Evolutionary conservation across 768 basidiomycete species (phyloP), one percentile per base, ranked within the genome.

Genomic region (Dendrothele bispora): DNA sequence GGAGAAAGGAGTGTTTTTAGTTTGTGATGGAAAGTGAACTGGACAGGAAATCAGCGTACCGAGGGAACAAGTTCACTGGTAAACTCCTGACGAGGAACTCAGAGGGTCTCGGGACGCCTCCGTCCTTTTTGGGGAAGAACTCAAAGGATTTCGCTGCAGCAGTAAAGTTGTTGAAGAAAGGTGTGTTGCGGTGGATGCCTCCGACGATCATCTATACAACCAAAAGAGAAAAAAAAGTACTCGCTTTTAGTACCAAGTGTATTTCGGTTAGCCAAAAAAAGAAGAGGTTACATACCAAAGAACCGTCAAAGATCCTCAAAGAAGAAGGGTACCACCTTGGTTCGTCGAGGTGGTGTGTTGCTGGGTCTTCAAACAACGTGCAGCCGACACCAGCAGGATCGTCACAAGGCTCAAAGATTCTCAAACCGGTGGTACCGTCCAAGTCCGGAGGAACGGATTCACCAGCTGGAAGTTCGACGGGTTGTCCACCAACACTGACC

Each of bases 291-390:
- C 63, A 25, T 45, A 70, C 68, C 50, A 75, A 40, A 17, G 56
- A 57, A 5, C 62, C 61, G 48, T 80, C 82, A 3, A 71, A 64
- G 48, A 82, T 67, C 39, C 79, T 63, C 15, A 79, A 45, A 5
- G 72, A 71, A 4, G 80, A 74, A 30, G 70, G 73, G 58, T 83
- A 82, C 80, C 80, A 83, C 28, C 80, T 72, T 11, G 75, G 71
- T 48, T 70, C 73, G 1, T 78, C 76, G 64, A 83, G 66, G 26
- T 77, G 74, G n/a, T 83, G 55, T 2, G 63, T 69, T 3, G 56
- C 61, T 10, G 77, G 75, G 52, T 77, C 58, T 45, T 83, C 80
- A 34, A 64, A 64, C 12, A 64, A 36, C 5, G 63, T 64, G 42
- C 63, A 64, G n/a, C 53, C 57, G 8, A 22, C 50, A 4, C 61